Conservation (phyloP, 1,284 basidiomycete genomes). For the Leccinum pallidistipes region DNA sequence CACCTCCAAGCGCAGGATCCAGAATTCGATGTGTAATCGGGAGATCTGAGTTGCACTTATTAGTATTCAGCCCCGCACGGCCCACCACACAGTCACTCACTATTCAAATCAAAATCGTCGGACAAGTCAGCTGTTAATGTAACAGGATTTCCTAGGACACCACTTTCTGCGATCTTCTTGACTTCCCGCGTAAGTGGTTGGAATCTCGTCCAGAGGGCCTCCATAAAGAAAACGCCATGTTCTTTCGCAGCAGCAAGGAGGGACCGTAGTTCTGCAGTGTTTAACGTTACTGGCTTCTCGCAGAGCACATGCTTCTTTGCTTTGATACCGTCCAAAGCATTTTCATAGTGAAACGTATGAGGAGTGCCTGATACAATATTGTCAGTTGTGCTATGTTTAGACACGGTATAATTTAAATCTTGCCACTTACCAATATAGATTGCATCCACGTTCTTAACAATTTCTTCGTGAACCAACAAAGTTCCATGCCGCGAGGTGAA, state of each 20-base stretch:
- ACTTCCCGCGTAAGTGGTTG: constrained; percentile 69
- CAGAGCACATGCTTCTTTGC: constrained; percentile 86
- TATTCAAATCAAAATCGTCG: constrained; percentile 67
- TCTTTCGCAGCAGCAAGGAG: constrained; percentile 74
- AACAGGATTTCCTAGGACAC: constrained; percentile 61
- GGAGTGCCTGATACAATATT: constrained; percentile 65
- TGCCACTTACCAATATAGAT: constrained; percentile 70
- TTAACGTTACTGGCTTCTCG: constrained; percentile 79
- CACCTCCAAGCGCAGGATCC: constrained; percentile 81
- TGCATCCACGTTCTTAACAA: constrained; percentile 67
- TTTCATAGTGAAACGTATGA: constrained; percentile 82
- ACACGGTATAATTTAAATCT: constrained; percentile 13
- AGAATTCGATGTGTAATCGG: constrained; percentile 74
- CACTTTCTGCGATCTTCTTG: constrained; percentile 62
- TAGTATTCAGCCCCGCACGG: neutral
- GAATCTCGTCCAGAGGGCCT: constrained; percentile 83
- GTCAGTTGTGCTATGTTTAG: constrained; percentile 1
- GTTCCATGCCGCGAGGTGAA: neutral
- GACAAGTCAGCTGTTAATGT: constrained; percentile 73
- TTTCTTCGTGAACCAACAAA: constrained; percentile 9
- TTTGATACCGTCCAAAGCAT: constrained; percentile 74
- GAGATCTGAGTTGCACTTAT: constrained; percentile 45
- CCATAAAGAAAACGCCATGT: constrained; percentile 85
- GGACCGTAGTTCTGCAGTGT: constrained; percentile 63
- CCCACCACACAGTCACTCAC: constrained; percentile 44